These are phyloP conservation scores for Trichophyton rubrum DNA, from an alignment of 2,329 filamentous ascomycete genomes.

Conservation along the genomic window DNA sequence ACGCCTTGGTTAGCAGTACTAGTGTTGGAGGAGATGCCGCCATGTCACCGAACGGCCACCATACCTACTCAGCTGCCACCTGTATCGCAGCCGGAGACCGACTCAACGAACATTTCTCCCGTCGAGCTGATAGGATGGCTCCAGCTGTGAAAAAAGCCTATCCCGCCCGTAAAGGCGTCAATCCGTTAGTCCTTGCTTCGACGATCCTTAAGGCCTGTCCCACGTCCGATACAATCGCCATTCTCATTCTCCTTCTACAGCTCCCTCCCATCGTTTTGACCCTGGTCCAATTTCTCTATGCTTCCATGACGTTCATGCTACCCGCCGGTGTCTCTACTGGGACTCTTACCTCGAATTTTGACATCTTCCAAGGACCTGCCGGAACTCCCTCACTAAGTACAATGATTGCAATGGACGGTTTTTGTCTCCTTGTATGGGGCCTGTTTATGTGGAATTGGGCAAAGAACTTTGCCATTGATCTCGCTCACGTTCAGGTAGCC, in stretches of 20 bases:
- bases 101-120: constrained; percentile 17
- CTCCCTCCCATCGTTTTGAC: constrained; percentile 79
- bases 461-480: constrained; percentile 76
- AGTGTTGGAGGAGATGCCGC: not conserved
- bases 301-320: constrained; percentile 82
- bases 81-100: constrained; percentile 18
- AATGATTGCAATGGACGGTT: constrained; percentile 68
- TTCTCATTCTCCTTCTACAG: constrained; percentile 89
- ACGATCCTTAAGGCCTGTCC: constrained; percentile 85
- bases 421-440: constrained; percentile 68
- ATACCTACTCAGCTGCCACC: constrained; percentile 21
- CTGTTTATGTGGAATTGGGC: constrained; percentile 76
- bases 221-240: constrained; percentile 87
- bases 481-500: constrained; percentile 87
- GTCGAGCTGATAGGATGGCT: constrained; percentile 20
- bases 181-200: constrained; percentile 62
- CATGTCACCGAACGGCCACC: constrained; percentile 19
- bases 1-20: constrained; percentile 11
- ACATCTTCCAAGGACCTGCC: constrained; percentile 78
- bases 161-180: constrained; percentile 41
- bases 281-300: constrained; percentile 82
- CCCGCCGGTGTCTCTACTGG: constrained; percentile 66
- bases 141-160: constrained; percentile 20
- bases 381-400: constrained; percentile 78
- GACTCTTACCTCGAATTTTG: constrained; percentile 64